Conservation (phyloP, 306 rosid genomes). For the Cicer arietinum region DNA sequence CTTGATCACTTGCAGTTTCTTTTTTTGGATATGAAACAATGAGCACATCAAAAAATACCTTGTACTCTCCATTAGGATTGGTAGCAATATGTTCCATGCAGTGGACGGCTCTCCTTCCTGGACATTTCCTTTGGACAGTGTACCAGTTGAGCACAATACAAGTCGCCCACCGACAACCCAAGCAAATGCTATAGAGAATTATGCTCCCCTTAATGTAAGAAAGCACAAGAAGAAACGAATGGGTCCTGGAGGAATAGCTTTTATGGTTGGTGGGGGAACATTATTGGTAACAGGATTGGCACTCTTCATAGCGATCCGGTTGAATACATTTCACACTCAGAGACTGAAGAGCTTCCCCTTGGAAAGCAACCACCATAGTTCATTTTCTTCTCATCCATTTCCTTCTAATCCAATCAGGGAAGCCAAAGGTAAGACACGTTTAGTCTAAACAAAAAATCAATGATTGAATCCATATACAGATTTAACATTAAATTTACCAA, state of each 20-base stretch:
- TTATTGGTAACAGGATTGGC: slow-evolving; percentile 68
- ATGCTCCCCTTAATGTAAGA: slow-evolving; percentile 47
- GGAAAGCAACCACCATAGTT: slow-evolving; percentile 46
- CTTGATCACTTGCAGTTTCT: slow-evolving; percentile 12
- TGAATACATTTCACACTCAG: slow-evolving; percentile 50
- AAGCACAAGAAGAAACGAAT: slow-evolving; percentile 60
- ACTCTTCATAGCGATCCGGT: slow-evolving; percentile 56
- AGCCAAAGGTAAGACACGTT: slow-evolving; percentile 56
- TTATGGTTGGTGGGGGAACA: slow-evolving; percentile 72
- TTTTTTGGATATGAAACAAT: slow-evolving; percentile 19
- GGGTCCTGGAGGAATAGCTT: slow-evolving; percentile 78
- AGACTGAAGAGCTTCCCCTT: slow-evolving; percentile 46
- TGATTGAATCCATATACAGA: background rate
- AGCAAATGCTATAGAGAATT: slow-evolving; percentile 77
- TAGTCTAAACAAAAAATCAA: background rate
- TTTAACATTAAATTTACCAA: slow-evolving; percentile 6
- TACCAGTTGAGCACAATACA: slow-evolving; percentile 55
- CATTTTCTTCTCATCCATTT: slow-evolving; percentile 24
- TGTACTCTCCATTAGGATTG: slow-evolving; percentile 63
- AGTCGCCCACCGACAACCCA: slow-evolving; percentile 71
- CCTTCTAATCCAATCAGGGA: slow-evolving; percentile 53
- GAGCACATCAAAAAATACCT: slow-evolving; percentile 18
- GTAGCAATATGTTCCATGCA: slow-evolving; percentile 73
- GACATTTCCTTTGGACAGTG: slow-evolving; percentile 69
- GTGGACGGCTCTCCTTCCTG: slow-evolving; percentile 74